Conservation (phyloP, 768 basidiomycete genomes). For the Lactarius vividus region DNA sequence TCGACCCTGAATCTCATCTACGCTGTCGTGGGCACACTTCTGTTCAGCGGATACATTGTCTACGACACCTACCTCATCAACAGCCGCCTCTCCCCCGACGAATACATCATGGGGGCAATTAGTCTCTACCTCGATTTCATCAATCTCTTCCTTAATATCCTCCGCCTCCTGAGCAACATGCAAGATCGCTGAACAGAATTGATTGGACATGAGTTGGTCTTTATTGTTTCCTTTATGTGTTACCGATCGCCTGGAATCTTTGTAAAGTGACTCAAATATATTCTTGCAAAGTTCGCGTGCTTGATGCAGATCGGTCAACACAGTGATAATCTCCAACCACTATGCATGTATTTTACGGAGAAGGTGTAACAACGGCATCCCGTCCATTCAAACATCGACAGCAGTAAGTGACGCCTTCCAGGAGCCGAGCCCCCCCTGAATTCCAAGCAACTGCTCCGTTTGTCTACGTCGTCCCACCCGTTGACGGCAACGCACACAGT, state of each 20-base stretch:
- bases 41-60: slow-evolving; percentile 89
- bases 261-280: slow-evolving; percentile 12
- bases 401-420: neutral
- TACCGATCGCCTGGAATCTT: neutral
- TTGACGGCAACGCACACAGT: neutral
- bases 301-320: neutral
- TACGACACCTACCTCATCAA: slow-evolving; percentile 92
- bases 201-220: neutral
- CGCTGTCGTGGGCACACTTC: slow-evolving; percentile 70
- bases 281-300: neutral
- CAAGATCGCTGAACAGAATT: slow-evolving; percentile 39
- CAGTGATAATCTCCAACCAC: neutral
- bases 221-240: slow-evolving; percentile 8
- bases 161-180: slow-evolving; percentile 69
- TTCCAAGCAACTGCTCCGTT: neutral
- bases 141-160: slow-evolving; percentile 86
- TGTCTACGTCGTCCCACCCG: neutral
- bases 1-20: slow-evolving; percentile 79
- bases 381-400: neutral
- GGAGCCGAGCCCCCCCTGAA: neutral
- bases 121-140: slow-evolving; percentile 94
- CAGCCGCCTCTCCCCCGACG: slow-evolving; percentile 85
- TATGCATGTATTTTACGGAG: neutral
- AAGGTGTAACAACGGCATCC: slow-evolving; percentile 6
- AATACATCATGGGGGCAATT: slow-evolving; percentile 88